phyloP scores from a whole-genome alignment of 768 basidiomycete genomes.

The Coprinopsis sp. region DNA sequence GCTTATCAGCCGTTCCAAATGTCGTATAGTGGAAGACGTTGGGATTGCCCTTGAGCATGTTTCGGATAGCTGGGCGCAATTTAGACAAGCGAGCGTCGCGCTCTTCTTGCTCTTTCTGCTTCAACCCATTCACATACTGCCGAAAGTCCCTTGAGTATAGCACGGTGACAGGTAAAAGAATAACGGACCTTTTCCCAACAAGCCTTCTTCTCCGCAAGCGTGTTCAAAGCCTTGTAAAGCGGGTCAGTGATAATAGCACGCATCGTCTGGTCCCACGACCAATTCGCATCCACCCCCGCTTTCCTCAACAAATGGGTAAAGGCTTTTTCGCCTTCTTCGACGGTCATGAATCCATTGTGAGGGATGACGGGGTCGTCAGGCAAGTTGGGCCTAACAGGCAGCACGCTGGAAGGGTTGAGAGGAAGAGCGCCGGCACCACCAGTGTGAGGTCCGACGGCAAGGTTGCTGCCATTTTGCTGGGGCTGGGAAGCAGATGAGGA shows the following conservation, averaged over 20 bases:
- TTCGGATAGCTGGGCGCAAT: constrained; percentile 79
- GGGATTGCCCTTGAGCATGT: constrained; percentile 83
- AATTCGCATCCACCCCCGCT: constrained; percentile 84
- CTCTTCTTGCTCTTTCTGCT: constrained; percentile 82
- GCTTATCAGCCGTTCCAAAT: constrained; percentile 81
- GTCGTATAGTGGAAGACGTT: constrained; percentile 91
- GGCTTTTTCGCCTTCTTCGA: constrained; percentile 90
- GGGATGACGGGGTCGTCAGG: constrained; percentile 88
- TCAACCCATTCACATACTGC: constrained; percentile 79
- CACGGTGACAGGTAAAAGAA: constrained; percentile 1
- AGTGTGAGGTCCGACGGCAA: constrained; percentile 49
- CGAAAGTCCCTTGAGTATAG: constrained; percentile 9
- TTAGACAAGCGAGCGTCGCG: constrained; percentile 78
- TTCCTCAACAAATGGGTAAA: constrained; percentile 88
- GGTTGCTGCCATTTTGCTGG: constrained; percentile 41
- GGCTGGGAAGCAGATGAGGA: constrained; percentile 46
- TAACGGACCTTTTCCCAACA: constrained; percentile 83
- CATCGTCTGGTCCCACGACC: constrained; percentile 99
- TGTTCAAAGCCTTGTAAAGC: constrained; percentile 89
- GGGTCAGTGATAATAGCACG: constrained; percentile 98
- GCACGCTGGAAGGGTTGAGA: constrained; percentile 51
- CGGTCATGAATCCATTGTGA: constrained; percentile 80
- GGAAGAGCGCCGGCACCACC: constrained; percentile 59
- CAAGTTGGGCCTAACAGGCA: constrained; percentile 72
- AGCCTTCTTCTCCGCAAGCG: constrained; percentile 90